A percentile compares a stretch with the other conserved stretches of the same genome.
phyloP scores from a whole-genome alignment of 192 early-diverging fungal species.

The Chytriomyces hyalinus region DNA sequence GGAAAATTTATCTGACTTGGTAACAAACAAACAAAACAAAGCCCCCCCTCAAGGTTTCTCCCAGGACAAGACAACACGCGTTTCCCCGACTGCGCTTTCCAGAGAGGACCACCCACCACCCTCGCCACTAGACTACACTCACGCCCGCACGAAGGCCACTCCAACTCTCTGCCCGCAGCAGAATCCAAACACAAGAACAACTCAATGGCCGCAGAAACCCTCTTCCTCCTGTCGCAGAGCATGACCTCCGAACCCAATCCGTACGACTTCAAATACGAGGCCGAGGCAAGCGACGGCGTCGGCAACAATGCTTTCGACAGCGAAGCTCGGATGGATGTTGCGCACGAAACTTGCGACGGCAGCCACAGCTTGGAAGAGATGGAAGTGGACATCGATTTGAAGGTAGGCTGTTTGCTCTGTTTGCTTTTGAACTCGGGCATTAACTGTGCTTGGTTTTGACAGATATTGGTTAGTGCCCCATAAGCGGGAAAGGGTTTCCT shows the following conservation, averaged over 20 bases:
- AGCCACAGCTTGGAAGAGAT: slow-evolving; percentile 2
- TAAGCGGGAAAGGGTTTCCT: too few relatives aligned
- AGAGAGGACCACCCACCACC: too few relatives aligned
- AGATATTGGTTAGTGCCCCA: too few relatives aligned
- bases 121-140: too few relatives aligned
- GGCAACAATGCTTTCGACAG: too few relatives aligned
- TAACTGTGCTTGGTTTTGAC: not conserved
- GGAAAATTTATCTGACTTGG: not conserved
- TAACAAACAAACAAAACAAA: not conserved
- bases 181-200: not conserved
- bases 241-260: not conserved
- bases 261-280: too few relatives aligned
- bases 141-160: too few relatives aligned
- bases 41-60: not conserved
- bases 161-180: too few relatives aligned
- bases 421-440: not conserved
- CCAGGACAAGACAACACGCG: not conserved
- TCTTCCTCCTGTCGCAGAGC: slow-evolving; percentile 4
- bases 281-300: too few relatives aligned
- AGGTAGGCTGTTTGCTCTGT: slow-evolving; percentile 4
- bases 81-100: not conserved
- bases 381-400: slow-evolving; percentile 27
- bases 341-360: not conserved
- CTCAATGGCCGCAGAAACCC: slow-evolving; percentile 21
- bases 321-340: not conserved